Base-by-base conservation (phyloP, 129 eudicot genomes). In the Solidago caesia region DNA sequence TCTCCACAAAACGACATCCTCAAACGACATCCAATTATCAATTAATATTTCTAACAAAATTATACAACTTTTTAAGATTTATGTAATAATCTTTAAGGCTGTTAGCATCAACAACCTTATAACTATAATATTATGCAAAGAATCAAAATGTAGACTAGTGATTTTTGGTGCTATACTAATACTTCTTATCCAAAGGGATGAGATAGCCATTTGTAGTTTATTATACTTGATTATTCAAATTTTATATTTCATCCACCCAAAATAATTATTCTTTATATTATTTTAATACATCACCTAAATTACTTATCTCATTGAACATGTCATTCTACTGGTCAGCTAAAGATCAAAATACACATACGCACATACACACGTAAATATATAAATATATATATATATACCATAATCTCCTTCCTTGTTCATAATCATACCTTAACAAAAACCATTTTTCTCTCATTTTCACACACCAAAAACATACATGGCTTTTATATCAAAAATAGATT, bases 381-480 rank as follows among this genome's bases (percentile, higher is more conserved):
- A 29, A 46, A 74, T 63, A 42, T 51, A 74, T 6, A 27, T 16
- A 65, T 42, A 44, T 55, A 21, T 72, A 16, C 9, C 3, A 33
- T 33, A 33, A 33, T 33, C 39, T 1, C 39, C 39, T 33, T 33
- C 61, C 82, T 78, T 63, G 66, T 72, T 21, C 9, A 62, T 12
- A 5, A 64, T 6, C 15, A 27, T 55, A 67, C 12, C 69, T 60
- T 62, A 16, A 56, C 71, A 63, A 49, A 79, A 72, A 44, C 47
- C 74, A 64, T 44, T 44, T 58, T 70, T 33, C 72, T 71, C 44
- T 48, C 64, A 66, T 6, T 65, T 60, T 58, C 47, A 66, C 42
- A 75, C 55, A 52, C 66, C 25, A 51, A 41, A 60, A 64, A 8
- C 71, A 43, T 21, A 73, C 77, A 88, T 88, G 92, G 82, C 82